Base-by-base conservation (phyloP, 2,329 filamentous ascomycete species). In the Penicillium occitanis region DNA sequence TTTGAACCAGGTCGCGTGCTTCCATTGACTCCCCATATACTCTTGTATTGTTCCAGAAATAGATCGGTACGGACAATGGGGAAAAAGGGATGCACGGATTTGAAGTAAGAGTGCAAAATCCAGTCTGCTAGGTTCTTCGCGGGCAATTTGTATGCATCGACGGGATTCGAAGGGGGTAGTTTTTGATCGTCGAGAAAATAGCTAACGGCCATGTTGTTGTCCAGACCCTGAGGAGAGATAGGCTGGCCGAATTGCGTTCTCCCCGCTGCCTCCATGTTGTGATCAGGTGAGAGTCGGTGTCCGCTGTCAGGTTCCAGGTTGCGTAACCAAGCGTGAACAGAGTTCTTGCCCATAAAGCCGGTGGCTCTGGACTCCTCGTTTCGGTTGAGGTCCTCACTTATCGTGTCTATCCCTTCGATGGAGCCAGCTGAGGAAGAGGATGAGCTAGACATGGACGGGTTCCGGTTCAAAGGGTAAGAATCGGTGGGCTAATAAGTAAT, bases 261-360 rank as follows among this genome's bases (percentile, higher is more conserved):
- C 0, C 37, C 40, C 19, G 40, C 37, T 5, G 13, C n/a, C 19
- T 48, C 48, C 19, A 51, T 50, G 14, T 33, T 40, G 35, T n/a
- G 40, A 25, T 63, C 51, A 11, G 50, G 13, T 2, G 62, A 50
- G 1, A 28, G 3, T 14, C 28, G 28, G 3, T 46, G 11, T 30
- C 62, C 53, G 42, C 51, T 46, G 14, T 50, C 42, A 11, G 51
- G 35, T 17, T 64, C 62, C 3, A 64, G 19, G 28, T 64, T 40
- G 10, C 79, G 79, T 65, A 81, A 74, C 80, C 80, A 82, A 1
- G 75, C 74, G 35, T 80, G 69, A 44, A 81, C 79, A 0, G 79
- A 82, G 57, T 76, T 80, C 66, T 81, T 81, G 14, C 80, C 80
- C 67, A 78, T 77, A 65, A 77, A 82, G 0, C 79, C 78, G 2